A percentile compares a stretch with the other conserved stretches of the same genome.
phyloP scores from a whole-genome alignment of 768 basidiomycete genomes.

The Lepiota brunneoincarnata region DNA sequence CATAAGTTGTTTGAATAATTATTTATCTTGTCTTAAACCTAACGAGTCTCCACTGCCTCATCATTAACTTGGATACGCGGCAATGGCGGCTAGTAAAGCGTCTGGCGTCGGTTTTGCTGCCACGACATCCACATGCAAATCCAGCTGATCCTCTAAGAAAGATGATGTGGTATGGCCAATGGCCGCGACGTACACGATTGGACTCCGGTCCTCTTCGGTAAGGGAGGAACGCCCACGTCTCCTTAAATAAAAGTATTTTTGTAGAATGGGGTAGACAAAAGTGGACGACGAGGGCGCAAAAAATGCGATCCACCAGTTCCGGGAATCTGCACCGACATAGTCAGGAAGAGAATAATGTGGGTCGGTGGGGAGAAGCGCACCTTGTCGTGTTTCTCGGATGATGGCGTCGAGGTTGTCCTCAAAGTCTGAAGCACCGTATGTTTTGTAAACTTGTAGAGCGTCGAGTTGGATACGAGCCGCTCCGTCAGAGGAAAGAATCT shows the following conservation, averaged over 20 bases:
- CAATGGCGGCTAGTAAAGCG: slow-evolving; percentile 10
- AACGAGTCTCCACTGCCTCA: not conserved
- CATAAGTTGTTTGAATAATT: too few relatives aligned
- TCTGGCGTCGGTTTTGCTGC: slow-evolving; percentile 18
- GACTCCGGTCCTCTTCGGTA: not conserved
- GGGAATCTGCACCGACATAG: not conserved
- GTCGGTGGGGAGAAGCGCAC: not conserved
- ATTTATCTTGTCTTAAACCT: not conserved
- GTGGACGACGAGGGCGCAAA: slow-evolving; percentile 20
- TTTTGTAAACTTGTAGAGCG: slow-evolving; percentile 68
- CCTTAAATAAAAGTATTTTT: slow-evolving; percentile 12
- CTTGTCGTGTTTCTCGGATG: not conserved
- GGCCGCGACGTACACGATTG: slow-evolving; percentile 11
- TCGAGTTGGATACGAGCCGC: slow-evolving; percentile 41
- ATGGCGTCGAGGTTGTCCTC: slow-evolving; percentile 33
- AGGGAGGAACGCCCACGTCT: too few relatives aligned
- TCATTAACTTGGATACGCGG: not conserved
- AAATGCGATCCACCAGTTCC: slow-evolving; percentile 20
- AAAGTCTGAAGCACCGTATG: slow-evolving; percentile 54
- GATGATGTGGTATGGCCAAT: slow-evolving; percentile 18
- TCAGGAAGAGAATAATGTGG: not conserved
- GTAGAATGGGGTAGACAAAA: slow-evolving; percentile 14
- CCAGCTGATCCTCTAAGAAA: slow-evolving; percentile 16
- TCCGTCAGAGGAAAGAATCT: slow-evolving; percentile 33
- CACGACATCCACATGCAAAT: slow-evolving; percentile 9